Conservation (phyloP, 805 yeast species). For the Yarrowia phangngaensis region DNA sequence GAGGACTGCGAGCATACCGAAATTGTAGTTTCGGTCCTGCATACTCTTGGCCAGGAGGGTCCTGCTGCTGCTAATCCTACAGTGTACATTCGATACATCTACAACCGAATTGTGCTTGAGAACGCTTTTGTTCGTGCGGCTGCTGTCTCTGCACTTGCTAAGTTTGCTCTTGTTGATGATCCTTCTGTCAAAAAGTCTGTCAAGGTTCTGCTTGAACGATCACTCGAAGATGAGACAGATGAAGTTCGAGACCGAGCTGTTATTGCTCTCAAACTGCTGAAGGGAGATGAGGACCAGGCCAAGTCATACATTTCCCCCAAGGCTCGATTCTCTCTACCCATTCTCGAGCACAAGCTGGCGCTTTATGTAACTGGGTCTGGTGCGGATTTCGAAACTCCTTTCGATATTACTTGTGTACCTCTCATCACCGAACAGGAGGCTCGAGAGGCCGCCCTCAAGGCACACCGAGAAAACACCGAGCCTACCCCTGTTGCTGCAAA, state of each 20-base stretch:
- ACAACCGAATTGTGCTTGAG: slow-evolving; percentile 93
- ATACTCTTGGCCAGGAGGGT: slow-evolving; percentile 90
- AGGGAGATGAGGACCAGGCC: slow-evolving; percentile 41
- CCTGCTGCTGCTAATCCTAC: slow-evolving; percentile 84
- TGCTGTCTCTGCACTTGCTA: slow-evolving; percentile 87
- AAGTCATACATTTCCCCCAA: slow-evolving; percentile 59
- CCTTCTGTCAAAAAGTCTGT: slow-evolving; percentile 63
- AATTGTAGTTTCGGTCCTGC: slow-evolving; percentile 86
- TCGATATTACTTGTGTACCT: slow-evolving; percentile 69
- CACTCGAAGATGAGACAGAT: slow-evolving; percentile 85
- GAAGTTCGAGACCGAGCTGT: slow-evolving; percentile 98
- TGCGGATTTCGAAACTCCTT: slow-evolving; percentile 49
- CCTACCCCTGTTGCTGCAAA: slow-evolving; percentile 48
- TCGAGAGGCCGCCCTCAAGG: slow-evolving; percentile 40
- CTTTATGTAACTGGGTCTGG: slow-evolving; percentile 58
- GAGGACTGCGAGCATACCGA: slow-evolving; percentile 98
- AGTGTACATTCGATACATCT: slow-evolving; percentile 88
- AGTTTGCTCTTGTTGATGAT: slow-evolving; percentile 77
- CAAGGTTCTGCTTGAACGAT: slow-evolving; percentile 70
- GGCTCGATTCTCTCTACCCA: slow-evolving; percentile 64
- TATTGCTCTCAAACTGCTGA: slow-evolving; percentile 67
- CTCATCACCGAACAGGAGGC: slow-evolving; percentile 42
- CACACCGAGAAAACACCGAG: slow-evolving; percentile 52
- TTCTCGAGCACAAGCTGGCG: slow-evolving; percentile 73
- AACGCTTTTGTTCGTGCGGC: slow-evolving; percentile 94